A percentile compares a stretch with the other conserved stretches of the same genome.
Conservation (phyloP, 192 early-diverging fungal species). For the Backusella circina region DNA sequence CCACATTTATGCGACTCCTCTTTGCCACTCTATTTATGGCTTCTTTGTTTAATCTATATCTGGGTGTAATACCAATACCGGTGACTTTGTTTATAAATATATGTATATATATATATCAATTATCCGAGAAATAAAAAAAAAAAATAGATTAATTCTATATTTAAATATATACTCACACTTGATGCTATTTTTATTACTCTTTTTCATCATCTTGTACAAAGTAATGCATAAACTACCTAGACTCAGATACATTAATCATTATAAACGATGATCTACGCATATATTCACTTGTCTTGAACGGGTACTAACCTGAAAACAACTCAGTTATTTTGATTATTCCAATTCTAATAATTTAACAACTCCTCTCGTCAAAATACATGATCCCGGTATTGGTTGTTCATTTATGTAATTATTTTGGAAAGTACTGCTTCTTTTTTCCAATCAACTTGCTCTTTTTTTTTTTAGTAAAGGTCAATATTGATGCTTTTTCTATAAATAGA, state of each 20-base stretch:
- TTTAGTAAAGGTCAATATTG: no score
- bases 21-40: slow-evolving; percentile 4
- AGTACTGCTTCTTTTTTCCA: not conserved
- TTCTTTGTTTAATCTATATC: not conserved
- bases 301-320: not conserved
- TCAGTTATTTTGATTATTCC: not conserved
- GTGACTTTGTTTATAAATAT: not conserved
- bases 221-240: not conserved
- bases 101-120: not conserved
- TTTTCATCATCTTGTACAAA: not conserved
- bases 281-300: not conserved
- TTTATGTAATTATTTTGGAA: not conserved
- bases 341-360: not conserved
- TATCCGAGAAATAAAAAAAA: not conserved
- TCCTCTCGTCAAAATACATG: not conserved
- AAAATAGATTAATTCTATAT: not conserved
- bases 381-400: not conserved
- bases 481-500: not conserved
- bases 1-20: not conserved
- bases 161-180: not conserved
- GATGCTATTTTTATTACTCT: not conserved
- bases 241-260: not conserved
- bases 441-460: not conserved
- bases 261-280: not conserved
- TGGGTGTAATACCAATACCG: not conserved